Percentiles rank a stretch among this genome's conserved stretches.
Conservation (phyloP, 441 rosid species). For the Pelargonium hybrid region DNA sequence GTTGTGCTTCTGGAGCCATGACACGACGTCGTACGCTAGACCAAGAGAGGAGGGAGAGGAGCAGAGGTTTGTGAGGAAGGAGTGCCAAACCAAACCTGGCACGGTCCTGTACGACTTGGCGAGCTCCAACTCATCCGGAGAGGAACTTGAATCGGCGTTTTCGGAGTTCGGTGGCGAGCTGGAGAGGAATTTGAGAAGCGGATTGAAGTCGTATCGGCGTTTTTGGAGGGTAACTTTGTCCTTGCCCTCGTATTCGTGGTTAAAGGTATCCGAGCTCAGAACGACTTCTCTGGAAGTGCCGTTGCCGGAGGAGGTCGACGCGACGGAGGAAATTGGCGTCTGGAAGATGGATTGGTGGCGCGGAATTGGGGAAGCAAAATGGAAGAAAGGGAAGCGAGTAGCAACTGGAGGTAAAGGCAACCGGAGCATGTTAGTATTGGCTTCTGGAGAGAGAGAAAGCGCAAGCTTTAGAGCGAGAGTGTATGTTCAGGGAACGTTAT, state of each 20-base stretch:
- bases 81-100: slow-evolving; percentile 90
- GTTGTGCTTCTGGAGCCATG: slow-evolving; percentile 79
- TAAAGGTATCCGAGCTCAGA: slow-evolving; percentile 5
- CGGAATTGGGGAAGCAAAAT: slow-evolving; percentile 23
- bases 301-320: slow-evolving; percentile 19
- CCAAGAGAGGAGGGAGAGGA: slow-evolving; percentile 47
- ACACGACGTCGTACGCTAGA: slow-evolving; percentile 70
- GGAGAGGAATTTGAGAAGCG: slow-evolving; percentile 53
- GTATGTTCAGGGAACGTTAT: not conserved
- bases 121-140: slow-evolving; percentile 53
- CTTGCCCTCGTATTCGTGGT: slow-evolving; percentile 14
- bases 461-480: not conserved
- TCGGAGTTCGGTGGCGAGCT: slow-evolving; percentile 15
- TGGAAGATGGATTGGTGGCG: slow-evolving; percentile 21
- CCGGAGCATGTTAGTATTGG: slow-evolving; percentile 9
- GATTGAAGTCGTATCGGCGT: slow-evolving; percentile 78
- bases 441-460: not conserved
- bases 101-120: slow-evolving; percentile 85
- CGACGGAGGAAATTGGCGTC: slow-evolving; percentile 9
- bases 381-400: slow-evolving; percentile 38
- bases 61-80: slow-evolving; percentile 55
- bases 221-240: slow-evolving; percentile 40
- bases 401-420: slow-evolving; percentile 31
- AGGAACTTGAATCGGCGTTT: slow-evolving; percentile 36
- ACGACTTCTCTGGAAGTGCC: slow-evolving; percentile 20